These are phyloP conservation scores for Forsythia suspensa DNA, from an alignment of 257 asterid genomes.

Conservation along the genomic window DNA sequence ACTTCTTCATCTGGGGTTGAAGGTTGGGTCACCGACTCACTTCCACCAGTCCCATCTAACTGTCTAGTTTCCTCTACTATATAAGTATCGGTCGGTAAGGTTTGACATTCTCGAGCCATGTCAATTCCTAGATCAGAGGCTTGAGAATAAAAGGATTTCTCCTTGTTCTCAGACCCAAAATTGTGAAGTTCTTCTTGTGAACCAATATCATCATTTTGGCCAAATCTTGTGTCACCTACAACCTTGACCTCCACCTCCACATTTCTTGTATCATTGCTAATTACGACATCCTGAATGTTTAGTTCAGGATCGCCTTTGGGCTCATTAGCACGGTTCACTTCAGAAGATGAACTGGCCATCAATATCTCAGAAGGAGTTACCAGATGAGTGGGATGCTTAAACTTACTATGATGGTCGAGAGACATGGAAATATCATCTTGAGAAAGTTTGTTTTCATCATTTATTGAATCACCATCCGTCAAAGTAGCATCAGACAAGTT, in stretches of 20 bases:
- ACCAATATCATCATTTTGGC: conserved; percentile 56
- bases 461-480: conserved; percentile 51
- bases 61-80: conserved; percentile 61
- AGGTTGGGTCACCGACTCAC: conserved; percentile 44
- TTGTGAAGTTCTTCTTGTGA: conserved; percentile 55
- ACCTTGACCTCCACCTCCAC: conserved; percentile 77
- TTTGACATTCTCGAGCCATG: conserved; percentile 77
- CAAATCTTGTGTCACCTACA: conserved; percentile 62
- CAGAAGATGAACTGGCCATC: conserved; percentile 80
- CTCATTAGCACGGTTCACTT: conserved; percentile 42
- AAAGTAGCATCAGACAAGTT: conserved; percentile 65
- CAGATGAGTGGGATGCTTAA: conserved; percentile 96
- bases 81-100: conserved; percentile 62
- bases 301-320: conserved; percentile 56
- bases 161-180: conserved; percentile 65
- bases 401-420: conserved; percentile 59
- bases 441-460: conserved; percentile 50
- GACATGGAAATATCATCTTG: conserved; percentile 60
- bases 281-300: conserved; percentile 64
- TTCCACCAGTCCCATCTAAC: conserved; percentile 48
- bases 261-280: conserved; percentile 57
- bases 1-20: conserved; percentile 48
- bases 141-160: conserved; percentile 79
- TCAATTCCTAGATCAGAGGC: conserved; percentile 84
- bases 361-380: conserved; percentile 94